Percentiles rank a stretch among this genome's conserved stretches.
phyloP scores from a whole-genome alignment of 2,329 filamentous ascomycete genomes.

The Ceratocystis smalleyi region DNA sequence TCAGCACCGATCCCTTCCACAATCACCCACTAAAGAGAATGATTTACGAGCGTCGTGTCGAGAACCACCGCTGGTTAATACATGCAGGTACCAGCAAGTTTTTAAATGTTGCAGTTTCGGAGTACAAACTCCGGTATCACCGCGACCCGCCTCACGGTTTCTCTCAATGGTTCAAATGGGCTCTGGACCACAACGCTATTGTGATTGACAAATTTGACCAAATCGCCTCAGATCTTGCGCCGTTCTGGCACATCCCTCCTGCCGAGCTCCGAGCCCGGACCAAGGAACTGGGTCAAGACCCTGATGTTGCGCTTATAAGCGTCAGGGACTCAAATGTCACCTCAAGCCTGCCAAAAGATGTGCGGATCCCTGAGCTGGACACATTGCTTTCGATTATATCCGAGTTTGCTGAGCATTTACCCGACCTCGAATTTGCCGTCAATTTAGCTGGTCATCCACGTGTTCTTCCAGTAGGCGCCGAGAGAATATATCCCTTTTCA shows the following conservation, averaged over 20 bases:
- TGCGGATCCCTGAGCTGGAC: slow-evolving; percentile 27
- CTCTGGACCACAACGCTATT: slow-evolving; percentile 48
- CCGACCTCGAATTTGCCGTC: slow-evolving; percentile 72
- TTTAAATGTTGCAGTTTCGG: slow-evolving; percentile 31
- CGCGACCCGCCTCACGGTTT: slow-evolving; percentile 66
- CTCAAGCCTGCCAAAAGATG: slow-evolving; percentile 19
- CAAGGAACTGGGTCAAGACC: slow-evolving; percentile 26
- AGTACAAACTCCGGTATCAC: slow-evolving; percentile 39
- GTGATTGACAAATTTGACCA: slow-evolving; percentile 71
- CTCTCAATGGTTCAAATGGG: slow-evolving; percentile 71
- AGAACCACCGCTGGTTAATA: slow-evolving; percentile 35
- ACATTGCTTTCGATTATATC: slow-evolving; percentile 50
- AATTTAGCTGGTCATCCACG: slow-evolving; percentile 64
- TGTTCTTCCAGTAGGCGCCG: slow-evolving; percentile 31
- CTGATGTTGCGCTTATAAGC: slow-evolving; percentile 34
- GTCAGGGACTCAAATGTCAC: slow-evolving; percentile 48
- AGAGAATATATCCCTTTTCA: neutral
- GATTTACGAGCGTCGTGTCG: slow-evolving; percentile 34
- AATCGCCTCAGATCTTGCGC: slow-evolving; percentile 57
- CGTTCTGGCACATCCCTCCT: slow-evolving; percentile 63
- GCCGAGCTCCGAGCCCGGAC: slow-evolving; percentile 48
- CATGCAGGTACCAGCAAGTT: slow-evolving; percentile 33
- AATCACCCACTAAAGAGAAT: slow-evolving; percentile 35
- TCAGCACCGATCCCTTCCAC: slow-evolving; percentile 12
- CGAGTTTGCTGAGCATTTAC: slow-evolving; percentile 55